Conservation (phyloP, 2,329 filamentous ascomycete species). For the Calonectria pseudoreteaudii region DNA sequence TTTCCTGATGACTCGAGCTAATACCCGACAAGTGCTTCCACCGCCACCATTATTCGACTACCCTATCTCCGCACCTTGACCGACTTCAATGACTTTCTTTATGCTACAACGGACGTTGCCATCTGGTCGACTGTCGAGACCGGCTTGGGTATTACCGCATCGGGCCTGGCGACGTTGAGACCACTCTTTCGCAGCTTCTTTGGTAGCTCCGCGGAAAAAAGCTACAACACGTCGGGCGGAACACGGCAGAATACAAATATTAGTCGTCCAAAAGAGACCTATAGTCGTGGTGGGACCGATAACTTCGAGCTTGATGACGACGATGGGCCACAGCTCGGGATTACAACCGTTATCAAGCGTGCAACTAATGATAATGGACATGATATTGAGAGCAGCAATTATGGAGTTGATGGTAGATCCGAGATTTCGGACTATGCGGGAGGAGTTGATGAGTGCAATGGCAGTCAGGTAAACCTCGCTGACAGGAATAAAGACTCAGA, state of each 20-base stretch:
- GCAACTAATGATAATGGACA: neutral
- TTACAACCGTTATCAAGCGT: neutral
- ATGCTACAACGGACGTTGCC: neutral
- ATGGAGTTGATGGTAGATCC: neutral
- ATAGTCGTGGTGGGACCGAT: neutral
- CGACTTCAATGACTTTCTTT: neutral
- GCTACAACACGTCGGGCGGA: neutral
- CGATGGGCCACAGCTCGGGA: neutral
- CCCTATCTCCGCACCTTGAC: neutral
- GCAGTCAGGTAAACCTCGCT: neutral
- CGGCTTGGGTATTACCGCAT: neutral
- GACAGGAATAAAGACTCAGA: neutral
- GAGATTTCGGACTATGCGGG: neutral
- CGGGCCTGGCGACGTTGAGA: neutral
- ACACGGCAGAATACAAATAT: neutral
- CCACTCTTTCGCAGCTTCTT: neutral
- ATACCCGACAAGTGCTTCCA: neutral
- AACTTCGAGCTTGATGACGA: neutral
- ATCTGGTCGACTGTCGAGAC: constrained; percentile 1
- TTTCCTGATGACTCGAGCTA: neutral
- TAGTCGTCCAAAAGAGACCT: neutral
- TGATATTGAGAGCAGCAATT: neutral
- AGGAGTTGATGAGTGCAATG: neutral
- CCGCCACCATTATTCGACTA: neutral
- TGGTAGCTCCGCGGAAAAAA: neutral